Evolutionary conservation across 768 basidiomycete species (phyloP).

Genomic region (Pleurotus tuoliensis): DNA sequence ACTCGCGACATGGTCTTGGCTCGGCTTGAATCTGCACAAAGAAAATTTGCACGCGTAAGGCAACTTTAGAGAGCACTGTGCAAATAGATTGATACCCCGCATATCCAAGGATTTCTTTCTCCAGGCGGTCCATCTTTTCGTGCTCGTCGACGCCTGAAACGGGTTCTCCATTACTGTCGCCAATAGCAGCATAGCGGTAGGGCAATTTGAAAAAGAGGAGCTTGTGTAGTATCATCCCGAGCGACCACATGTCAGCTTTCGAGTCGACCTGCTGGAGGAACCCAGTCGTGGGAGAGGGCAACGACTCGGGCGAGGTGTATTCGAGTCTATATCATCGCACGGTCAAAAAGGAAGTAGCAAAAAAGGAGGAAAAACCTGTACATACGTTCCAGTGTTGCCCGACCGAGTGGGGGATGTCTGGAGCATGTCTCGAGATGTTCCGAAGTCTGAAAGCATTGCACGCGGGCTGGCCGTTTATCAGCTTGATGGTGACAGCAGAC

Average conservation of each 20-base stretch:
- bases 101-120: conserved; percentile 71
- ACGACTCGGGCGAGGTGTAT: conserved; percentile 85
- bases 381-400: conserved; percentile 94
- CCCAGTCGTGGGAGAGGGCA: conserved; percentile 65
- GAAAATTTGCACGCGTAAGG: background rate
- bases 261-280: conserved; percentile 71
- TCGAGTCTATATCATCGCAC: conserved; percentile 51
- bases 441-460: conserved; percentile 95
- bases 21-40: conserved; percentile 44
- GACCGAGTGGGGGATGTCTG: conserved; percentile 63
- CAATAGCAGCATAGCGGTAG: conserved; percentile 67
- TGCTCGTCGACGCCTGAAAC: conserved; percentile 39
- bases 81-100: conserved; percentile 46
- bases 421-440: conserved; percentile 90
- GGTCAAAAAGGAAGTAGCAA: background rate
- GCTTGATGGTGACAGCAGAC: background rate
- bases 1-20: conserved; percentile 40
- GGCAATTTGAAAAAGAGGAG: conserved; percentile 89
- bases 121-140: conserved; percentile 66
- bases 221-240: conserved; percentile 95
- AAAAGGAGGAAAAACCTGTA: conserved; percentile 11
- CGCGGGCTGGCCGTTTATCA: conserved; percentile 56
- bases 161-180: conserved; percentile 37
- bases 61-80: too few species aligned
- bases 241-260: conserved; percentile 94